These are phyloP conservation scores for Calocybe gangraenosa DNA, from an alignment of 768 basidiomycete species.

Conservation along the genomic window DNA sequence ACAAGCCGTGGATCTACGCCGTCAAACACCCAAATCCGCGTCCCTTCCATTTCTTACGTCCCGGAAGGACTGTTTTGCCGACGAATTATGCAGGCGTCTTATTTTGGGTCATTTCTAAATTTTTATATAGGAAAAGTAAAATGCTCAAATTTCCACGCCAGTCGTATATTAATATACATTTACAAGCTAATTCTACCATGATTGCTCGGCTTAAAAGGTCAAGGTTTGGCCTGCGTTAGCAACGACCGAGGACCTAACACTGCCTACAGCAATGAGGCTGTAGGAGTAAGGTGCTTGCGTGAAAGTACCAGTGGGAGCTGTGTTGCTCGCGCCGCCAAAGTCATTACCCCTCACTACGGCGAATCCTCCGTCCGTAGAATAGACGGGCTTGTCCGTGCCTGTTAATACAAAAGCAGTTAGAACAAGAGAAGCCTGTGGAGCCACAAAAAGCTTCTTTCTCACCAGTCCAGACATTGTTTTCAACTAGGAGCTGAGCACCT, in stretches of 20 bases:
- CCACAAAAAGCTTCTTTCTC: constrained; percentile 1
- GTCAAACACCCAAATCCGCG: not conserved
- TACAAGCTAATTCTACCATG: too few species aligned
- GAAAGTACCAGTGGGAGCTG: constrained; percentile 29
- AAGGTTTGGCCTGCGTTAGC: constrained; percentile 28
- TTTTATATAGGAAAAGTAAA: too few species aligned
- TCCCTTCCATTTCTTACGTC: not conserved
- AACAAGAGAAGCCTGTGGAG: not conserved
- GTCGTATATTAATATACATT: too few species aligned
- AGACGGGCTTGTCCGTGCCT: constrained; percentile 34
- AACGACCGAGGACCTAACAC: constrained; percentile 24
- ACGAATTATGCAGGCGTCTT: not conserved
- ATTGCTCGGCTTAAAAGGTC: constrained; percentile 17
- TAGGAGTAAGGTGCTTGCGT: constrained; percentile 31
- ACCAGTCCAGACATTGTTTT: constrained; percentile 44
- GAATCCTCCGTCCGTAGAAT: constrained; percentile 36
- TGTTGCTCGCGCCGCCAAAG: constrained; percentile 28
- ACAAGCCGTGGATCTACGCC: too few species aligned
- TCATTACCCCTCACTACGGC: constrained; percentile 36
- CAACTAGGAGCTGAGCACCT: constrained; percentile 43
- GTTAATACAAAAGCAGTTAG: not conserved
- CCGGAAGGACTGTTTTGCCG: constrained; percentile 4
- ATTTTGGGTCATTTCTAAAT: too few species aligned
- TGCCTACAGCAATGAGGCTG: constrained; percentile 22
- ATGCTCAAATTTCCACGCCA: too few species aligned